phyloP scores from a whole-genome alignment of 2,329 filamentous ascomycete genomes.

The Pseudophaeomoniella oleicola region DNA sequence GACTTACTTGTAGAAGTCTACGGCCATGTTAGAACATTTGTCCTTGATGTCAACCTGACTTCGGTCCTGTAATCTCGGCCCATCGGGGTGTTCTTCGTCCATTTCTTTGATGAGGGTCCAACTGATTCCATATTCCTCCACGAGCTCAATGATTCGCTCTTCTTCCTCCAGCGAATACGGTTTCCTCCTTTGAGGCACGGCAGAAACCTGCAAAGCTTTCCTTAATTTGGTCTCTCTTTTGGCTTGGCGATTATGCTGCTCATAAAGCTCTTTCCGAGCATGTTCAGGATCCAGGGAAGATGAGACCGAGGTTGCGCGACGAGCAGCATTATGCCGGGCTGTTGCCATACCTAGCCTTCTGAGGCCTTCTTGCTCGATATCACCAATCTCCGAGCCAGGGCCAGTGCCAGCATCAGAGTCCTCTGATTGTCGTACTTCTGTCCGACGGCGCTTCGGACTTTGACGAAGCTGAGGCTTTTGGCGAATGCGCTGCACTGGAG shows the following conservation, averaged over 20 bases:
- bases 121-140: slow-evolving; percentile 1
- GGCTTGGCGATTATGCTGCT: neutral
- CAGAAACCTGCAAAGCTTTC: neutral
- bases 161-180: neutral
- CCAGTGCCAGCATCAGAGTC: neutral
- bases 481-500: neutral
- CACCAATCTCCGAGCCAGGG: neutral
- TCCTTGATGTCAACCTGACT: slow-evolving; percentile 1
- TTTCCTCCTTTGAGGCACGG: neutral
- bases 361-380: neutral
- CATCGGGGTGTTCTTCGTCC: neutral
- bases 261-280: neutral
- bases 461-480: neutral
- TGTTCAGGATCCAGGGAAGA: neutral
- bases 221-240: no score
- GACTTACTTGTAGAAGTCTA: neutral
- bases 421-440: neutral
- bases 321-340: slow-evolving; percentile 1
- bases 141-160: neutral
- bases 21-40: neutral
- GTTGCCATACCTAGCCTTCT: neutral
- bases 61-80: neutral
- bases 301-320: neutral
- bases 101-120: slow-evolving; percentile 1
- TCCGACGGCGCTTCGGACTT: neutral